phyloP scores from a whole-genome alignment of 2,329 filamentous ascomycete species.

The Cladophialophora chaetospira region DNA sequence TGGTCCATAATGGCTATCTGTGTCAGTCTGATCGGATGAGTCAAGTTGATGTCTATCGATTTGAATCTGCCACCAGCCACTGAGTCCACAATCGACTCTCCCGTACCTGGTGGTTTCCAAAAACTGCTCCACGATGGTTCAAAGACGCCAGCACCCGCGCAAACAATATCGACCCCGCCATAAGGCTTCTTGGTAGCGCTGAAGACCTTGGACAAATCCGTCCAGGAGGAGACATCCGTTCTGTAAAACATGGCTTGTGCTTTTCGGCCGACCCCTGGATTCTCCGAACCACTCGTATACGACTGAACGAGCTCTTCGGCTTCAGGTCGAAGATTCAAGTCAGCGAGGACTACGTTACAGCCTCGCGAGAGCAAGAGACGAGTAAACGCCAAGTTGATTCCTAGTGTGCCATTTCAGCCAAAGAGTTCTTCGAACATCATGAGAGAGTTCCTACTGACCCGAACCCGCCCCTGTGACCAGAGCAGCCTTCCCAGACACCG shows the following conservation, averaged over 20 bases:
- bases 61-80: constrained; percentile 40
- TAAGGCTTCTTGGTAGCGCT: constrained; percentile 51
- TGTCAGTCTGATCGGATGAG: constrained; percentile 48
- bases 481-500: constrained; percentile 39
- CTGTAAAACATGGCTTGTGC: constrained; percentile 44
- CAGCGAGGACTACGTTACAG: constrained; percentile 49
- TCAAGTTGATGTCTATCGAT: constrained; percentile 51
- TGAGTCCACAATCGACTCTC: constrained; percentile 36
- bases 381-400: constrained; percentile 49
- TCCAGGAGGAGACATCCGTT: constrained; percentile 52
- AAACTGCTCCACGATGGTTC: constrained; percentile 50
- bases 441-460: constrained; percentile 44
- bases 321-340: constrained; percentile 47
- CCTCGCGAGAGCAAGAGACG: constrained; percentile 44
- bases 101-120: constrained; percentile 49
- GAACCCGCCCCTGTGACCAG: constrained; percentile 58
- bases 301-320: constrained; percentile 43
- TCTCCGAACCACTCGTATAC: too few relatives aligned
- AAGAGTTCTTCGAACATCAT: constrained; percentile 3
- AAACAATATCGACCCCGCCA: constrained; percentile 49
- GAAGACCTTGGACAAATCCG: constrained; percentile 51
- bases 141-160: constrained; percentile 47
- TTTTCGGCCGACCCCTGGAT: not conserved
- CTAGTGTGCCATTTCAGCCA: too few relatives aligned
- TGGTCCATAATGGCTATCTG: constrained; percentile 53